Base-by-base conservation (phyloP, 129 eudicot species). In the Flaveria sonorensis region DNA sequence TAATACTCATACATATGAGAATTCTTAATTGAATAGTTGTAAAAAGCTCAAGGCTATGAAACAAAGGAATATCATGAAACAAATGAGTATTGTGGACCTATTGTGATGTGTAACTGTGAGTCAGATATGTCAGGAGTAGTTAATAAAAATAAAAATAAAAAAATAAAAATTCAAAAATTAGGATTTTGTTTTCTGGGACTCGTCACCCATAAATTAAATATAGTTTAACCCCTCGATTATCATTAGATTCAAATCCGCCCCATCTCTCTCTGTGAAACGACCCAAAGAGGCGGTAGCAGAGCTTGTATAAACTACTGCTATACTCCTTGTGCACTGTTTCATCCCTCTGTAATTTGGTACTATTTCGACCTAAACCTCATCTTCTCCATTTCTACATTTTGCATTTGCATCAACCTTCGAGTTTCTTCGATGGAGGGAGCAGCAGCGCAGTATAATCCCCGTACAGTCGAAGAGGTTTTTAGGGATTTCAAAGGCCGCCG, bases 381-480 rank as follows among this genome's bases (percentile, higher is more conserved):
- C 57, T 74, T 42, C 70, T 45, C 70, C 14, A 62, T 69, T 20
- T 61, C 75, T 23, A 4, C 69, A 59, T 79, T 56, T 46, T 13
- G 0, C 64, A 59, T 23, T 75, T 51, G 26, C 75, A 45, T 18
- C 45, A 32, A 66, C 53, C 24, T 67, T 48, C 19, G 5, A 30
- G 4, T 30, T 30, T 30, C 36, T 30, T 30, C 7, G 61, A 80
- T 83, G 72, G 81, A 72, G 7, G 85, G 84, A 55, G 92, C 71
- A 47, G 72, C 82, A 20, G 81, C 72, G 51, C 87, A 80, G 79
- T 86, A 90, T 83, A 88, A 89, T 81, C 97, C 96, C 15, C 81
- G 93, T 4, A 87, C 97, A 10, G 96, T 92, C 16, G 96, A 92
- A 67, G 96, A 89, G 70, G 97, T 92, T 70, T 92, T 89, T 81